phyloP scores from a whole-genome alignment of 1,284 basidiomycete species.

The Gymnopus androsaceus region DNA sequence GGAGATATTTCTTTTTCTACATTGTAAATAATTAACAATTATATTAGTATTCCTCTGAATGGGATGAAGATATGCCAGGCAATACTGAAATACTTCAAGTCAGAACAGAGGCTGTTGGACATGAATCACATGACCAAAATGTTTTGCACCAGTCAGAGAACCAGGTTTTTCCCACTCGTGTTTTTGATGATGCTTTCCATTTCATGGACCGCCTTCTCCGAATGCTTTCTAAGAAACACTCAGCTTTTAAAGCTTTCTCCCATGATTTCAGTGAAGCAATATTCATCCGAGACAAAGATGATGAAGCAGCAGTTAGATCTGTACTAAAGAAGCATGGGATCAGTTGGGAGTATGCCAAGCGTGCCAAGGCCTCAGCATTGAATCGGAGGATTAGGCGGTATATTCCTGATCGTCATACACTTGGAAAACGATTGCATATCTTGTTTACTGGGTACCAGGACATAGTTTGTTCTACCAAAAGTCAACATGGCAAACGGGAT shows the following conservation, averaged over 20 bases:
- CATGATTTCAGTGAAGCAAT: constrained; percentile 7
- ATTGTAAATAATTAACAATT: no score
- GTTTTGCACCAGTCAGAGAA: no score
- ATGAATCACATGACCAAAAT: no score
- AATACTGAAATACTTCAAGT: no score
- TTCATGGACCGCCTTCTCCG: constrained; percentile 14
- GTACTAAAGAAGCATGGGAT: not conserved
- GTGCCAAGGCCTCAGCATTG: constrained; percentile 11
- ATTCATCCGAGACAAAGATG: constrained; percentile 3
- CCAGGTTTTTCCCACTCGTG: not conserved
- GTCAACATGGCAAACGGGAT: not conserved
- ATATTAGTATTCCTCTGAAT: no score
- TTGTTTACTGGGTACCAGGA: no score
- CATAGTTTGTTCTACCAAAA: no score
- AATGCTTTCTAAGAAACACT: constrained; percentile 8
- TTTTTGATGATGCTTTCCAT: constrained; percentile 18
- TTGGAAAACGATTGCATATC: no score
- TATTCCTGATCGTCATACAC: constrained; percentile 14
- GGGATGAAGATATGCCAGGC: no score
- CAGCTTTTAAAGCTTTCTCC: constrained; percentile 9
- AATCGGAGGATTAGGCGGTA: constrained; percentile 13
- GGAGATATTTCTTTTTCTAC: no score
- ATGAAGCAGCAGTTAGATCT: not conserved
- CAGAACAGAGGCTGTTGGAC: no score
- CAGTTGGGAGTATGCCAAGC: not conserved